Conservation (phyloP, 208 protist genomes). For the Trypanosoma brucei region DNA sequence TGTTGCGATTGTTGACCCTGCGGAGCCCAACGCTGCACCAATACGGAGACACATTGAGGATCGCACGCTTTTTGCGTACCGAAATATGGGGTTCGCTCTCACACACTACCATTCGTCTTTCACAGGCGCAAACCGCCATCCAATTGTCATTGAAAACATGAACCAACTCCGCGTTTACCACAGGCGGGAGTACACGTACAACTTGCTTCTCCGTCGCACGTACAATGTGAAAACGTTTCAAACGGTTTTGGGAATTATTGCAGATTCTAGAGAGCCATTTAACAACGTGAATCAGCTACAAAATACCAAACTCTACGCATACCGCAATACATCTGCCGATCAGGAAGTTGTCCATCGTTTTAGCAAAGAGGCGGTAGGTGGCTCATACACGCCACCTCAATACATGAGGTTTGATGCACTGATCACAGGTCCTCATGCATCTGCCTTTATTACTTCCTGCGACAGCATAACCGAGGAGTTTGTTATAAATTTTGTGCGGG, state of each 20-base stretch:
- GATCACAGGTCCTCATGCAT: slow-evolving; percentile 12
- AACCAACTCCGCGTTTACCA: slow-evolving; percentile 17
- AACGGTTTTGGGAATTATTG: slow-evolving; percentile 13
- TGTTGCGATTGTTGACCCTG: slow-evolving; percentile 15
- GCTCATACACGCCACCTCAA: slow-evolving; percentile 8
- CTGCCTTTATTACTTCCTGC: slow-evolving; percentile 19
- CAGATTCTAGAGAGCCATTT: slow-evolving; percentile 13
- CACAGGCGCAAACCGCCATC: not conserved
- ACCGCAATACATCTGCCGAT: slow-evolving; percentile 10
- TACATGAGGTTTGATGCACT: slow-evolving; percentile 17
- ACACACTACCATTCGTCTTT: slow-evolving; percentile 15
- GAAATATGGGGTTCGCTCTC: slow-evolving; percentile 20
- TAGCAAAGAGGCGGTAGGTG: slow-evolving; percentile 2
- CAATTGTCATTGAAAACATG: slow-evolving; percentile 19
- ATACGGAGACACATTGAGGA: slow-evolving; percentile 13
- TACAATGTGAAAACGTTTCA: slow-evolving; percentile 24
- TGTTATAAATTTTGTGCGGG: slow-evolving; percentile 18
- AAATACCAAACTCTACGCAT: slow-evolving; percentile 5
- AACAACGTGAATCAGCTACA: slow-evolving; percentile 6
- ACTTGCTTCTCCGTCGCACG: slow-evolving; percentile 11
- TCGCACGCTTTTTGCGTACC: slow-evolving; percentile 16
- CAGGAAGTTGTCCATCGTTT: slow-evolving; percentile 16
- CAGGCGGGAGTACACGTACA: slow-evolving; percentile 4
- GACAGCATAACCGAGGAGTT: slow-evolving; percentile 15
- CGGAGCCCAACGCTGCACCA: not conserved